A percentile compares a stretch with the other conserved stretches of the same genome.
phyloP scores from a whole-genome alignment of 176 grass and related monocot genomes.

The Dendrocalamus sinicus region DNA sequence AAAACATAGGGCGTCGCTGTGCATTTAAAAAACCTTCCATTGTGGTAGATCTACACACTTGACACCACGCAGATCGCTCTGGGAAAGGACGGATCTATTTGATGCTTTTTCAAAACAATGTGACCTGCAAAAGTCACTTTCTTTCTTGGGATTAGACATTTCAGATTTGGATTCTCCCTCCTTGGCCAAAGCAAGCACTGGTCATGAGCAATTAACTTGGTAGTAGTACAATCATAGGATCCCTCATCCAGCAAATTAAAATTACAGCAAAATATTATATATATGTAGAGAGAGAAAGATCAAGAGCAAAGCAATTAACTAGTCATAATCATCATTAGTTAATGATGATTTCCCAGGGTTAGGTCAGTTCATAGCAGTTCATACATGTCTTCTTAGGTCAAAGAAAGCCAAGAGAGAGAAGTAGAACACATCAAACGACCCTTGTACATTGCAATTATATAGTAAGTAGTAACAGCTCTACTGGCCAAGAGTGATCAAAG shows the following conservation, averaged over 20 bases:
- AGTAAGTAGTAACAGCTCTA: slow-evolving; percentile 42
- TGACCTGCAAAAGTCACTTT: slow-evolving; percentile 23
- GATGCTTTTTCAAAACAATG: slow-evolving; percentile 31
- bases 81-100: background rate
- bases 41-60: slow-evolving; percentile 16
- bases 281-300: background rate
- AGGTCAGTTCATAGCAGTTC: slow-evolving; percentile 43
- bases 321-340: slow-evolving; percentile 48
- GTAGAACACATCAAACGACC: background rate
- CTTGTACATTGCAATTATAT: slow-evolving; percentile 47
- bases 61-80: slow-evolving; percentile 23
- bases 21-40: background rate
- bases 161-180: slow-evolving; percentile 16
- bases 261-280: background rate
- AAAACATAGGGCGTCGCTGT: slow-evolving; percentile 25
- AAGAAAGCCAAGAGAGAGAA: slow-evolving; percentile 2
- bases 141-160: slow-evolving; percentile 45
- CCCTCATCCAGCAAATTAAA: slow-evolving; percentile 36
- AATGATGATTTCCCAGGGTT: slow-evolving; percentile 32
- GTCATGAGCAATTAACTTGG: background rate
- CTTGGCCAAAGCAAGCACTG: slow-evolving; percentile 13
- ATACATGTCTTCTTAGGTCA: slow-evolving; percentile 29
- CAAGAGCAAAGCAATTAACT: slow-evolving; percentile 2
- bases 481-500: slow-evolving; percentile 1
- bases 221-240: slow-evolving; percentile 36